Evolutionary conservation across 176 grass and related monocot genomes (phyloP), one percentile per base, ranked within the genome.

Genomic region (Musa troglodytarum): DNA sequence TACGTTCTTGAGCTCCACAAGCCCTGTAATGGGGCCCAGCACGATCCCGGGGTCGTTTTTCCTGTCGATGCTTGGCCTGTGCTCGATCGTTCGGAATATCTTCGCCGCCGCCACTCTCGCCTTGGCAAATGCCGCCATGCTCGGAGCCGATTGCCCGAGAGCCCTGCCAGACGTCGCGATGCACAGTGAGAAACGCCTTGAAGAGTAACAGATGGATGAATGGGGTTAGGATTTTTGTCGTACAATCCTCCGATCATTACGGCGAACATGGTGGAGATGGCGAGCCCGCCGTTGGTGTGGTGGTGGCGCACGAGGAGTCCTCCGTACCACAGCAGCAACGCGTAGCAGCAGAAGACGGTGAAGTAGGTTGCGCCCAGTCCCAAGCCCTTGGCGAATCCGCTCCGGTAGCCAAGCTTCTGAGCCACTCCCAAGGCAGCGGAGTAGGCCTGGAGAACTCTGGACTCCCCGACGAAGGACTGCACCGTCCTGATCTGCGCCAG

Each of bases 281-380:
- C 93, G 71, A 90, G 90, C 8, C 93, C 93, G 28, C 93, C 93
- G 72, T 96, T 88, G 0, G 93, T 92, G 79, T 92, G 89, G 9
- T 86, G 83, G 21, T 86, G 88, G 28, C 93, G 61, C 74, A 96
- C 89, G 77, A 96, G 92, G 63, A 90, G 81, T 0, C 93, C 93
- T 1, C 90, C 93, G 8, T 96, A 96, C 93, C 93, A 96, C 65
- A 96, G 86, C 25, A 96, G 90, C 16, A 96, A 75, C 0, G 93
- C 93, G 87, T 90, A 96, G 26, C 90, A 96, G 85, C 92, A 92
- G 86, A 90, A 96, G 52, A 90, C 93, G 28, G 92, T 96, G 59
- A 90, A 90, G 10, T 96, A 96, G 3, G 93, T 92, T 14, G 90
- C 90, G 11, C 93, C 93, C 69, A 96, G 81, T 69, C 93, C 93